Percentiles rank a stretch among this genome's conserved stretches.
Evolutionary conservation across 805 yeast genomes (phyloP).

Genomic region (Candida parachauliodes): DNA sequence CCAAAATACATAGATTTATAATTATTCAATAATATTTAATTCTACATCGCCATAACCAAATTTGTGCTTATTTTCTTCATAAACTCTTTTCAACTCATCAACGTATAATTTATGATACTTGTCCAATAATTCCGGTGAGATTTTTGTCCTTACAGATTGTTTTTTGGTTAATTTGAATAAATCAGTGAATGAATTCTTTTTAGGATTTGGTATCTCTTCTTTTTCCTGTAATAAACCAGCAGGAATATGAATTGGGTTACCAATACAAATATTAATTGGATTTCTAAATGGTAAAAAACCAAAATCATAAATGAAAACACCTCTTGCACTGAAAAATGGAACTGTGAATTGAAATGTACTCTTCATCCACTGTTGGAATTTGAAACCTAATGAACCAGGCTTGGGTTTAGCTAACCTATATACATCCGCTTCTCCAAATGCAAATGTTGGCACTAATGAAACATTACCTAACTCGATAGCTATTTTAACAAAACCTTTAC

Average conservation of each 20-base stretch:
- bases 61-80: constrained; percentile 59
- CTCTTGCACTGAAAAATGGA: constrained; percentile 90
- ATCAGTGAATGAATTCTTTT: constrained; percentile 25
- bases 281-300: constrained; percentile 86
- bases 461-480: constrained; percentile 81
- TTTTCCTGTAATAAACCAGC: constrained; percentile 28
- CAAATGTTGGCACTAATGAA: constrained; percentile 79
- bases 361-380: constrained; percentile 72
- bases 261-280: constrained; percentile 73
- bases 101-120: constrained; percentile 72
- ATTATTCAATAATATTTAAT: constrained; percentile 28
- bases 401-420: constrained; percentile 42
- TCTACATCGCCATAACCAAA: constrained; percentile 51
- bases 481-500: constrained; percentile 85
- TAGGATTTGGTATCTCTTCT: constrained; percentile 14
- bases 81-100: constrained; percentile 58
- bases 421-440: constrained; percentile 81
- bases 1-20: background rate
- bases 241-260: constrained; percentile 63
- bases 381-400: constrained; percentile 44
- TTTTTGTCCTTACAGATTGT: constrained; percentile 20
- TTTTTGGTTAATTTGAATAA: constrained; percentile 21
- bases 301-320: constrained; percentile 86
- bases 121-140: constrained; percentile 47
- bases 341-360: constrained; percentile 73